Conservation (phyloP, 169 alveolate species). For the Babesia ovata region DNA sequence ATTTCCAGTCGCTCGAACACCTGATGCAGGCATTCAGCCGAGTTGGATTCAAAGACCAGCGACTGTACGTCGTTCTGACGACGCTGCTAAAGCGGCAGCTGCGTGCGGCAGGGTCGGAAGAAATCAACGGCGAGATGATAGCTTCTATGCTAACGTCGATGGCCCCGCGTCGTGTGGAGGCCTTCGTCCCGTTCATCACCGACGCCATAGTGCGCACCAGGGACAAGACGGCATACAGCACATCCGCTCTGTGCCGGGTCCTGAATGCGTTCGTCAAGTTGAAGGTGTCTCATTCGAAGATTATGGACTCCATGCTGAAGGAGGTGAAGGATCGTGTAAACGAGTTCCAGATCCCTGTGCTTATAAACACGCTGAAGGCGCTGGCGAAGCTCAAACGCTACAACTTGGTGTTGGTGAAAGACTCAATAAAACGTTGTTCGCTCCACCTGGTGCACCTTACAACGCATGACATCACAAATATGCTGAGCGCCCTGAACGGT, state of each 20-base stretch:
- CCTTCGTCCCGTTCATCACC: slow-evolving; percentile 45
- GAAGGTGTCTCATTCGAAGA: slow-evolving; percentile 14
- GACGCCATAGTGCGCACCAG: slow-evolving; percentile 32
- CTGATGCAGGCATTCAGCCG: slow-evolving; percentile 62
- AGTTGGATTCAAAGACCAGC: slow-evolving; percentile 40
- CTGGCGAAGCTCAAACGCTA: slow-evolving; percentile 48
- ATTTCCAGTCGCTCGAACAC: slow-evolving; percentile 68
- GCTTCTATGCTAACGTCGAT: slow-evolving; percentile 54
- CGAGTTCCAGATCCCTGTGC: slow-evolving; percentile 49
- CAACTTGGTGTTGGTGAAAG: slow-evolving; percentile 35
- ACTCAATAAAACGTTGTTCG: slow-evolving; percentile 43
- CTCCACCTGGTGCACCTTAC: slow-evolving; percentile 55
- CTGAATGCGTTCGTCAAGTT: slow-evolving; percentile 38
- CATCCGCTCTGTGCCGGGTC: slow-evolving; percentile 30
- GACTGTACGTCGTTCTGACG: slow-evolving; percentile 51
- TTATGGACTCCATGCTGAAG: slow-evolving; percentile 38
- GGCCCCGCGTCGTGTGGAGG: slow-evolving; percentile 34
- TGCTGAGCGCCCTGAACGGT: slow-evolving; percentile 50
- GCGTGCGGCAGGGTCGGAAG: slow-evolving; percentile 14
- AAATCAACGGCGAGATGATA: slow-evolving; percentile 38
- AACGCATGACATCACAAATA: slow-evolving; percentile 36
- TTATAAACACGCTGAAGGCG: slow-evolving; percentile 51
- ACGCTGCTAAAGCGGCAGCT: slow-evolving; percentile 46
- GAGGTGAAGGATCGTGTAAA: slow-evolving; percentile 46
- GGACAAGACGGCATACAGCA: slow-evolving; percentile 47